These are phyloP conservation scores for Colletotrichum sp. DNA, from an alignment of 2,329 filamentous ascomycete species.

Conservation along the genomic window DNA sequence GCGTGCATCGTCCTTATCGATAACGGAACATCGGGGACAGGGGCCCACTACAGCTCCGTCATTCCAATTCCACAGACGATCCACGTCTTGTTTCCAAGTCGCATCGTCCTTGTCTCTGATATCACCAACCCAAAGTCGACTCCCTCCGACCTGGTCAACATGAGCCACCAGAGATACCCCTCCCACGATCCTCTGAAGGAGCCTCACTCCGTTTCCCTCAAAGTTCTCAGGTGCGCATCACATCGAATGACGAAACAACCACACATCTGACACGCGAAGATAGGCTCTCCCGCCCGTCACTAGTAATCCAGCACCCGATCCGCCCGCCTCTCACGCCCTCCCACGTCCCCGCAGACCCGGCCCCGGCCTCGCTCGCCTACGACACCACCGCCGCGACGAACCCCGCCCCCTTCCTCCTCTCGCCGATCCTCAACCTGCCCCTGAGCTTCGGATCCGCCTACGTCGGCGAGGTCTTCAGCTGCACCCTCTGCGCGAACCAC, in stretches of 20 bases:
- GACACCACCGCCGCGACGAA: constrained; percentile 49
- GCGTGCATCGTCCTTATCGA: neutral
- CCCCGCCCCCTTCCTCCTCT: constrained; percentile 60
- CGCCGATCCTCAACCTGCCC: constrained; percentile 79
- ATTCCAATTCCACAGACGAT: neutral
- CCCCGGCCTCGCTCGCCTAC: constrained; percentile 77
- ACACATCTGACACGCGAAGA: neutral
- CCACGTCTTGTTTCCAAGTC: neutral
- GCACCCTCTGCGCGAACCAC: constrained; percentile 95
- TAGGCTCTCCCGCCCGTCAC: constrained; percentile 82
- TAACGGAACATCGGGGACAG: neutral
- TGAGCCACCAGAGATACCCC: constrained; percentile 65
- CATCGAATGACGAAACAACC: neutral
- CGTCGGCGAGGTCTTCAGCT: constrained; percentile 93
- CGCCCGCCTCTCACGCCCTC: constrained; percentile 46
- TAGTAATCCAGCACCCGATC: constrained; percentile 73
- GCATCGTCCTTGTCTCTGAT: neutral
- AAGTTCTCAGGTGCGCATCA: constrained; percentile 69
- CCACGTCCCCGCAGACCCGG: constrained; percentile 52
- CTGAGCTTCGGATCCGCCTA: constrained; percentile 93
- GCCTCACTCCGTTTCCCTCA: constrained; percentile 79
- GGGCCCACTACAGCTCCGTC: neutral
- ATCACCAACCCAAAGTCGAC: neutral
- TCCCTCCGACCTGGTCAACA: constrained; percentile 28
- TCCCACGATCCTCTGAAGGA: constrained; percentile 70